Conservation (phyloP, 352 stramenopile species). For the Phytophthora crassamura region DNA sequence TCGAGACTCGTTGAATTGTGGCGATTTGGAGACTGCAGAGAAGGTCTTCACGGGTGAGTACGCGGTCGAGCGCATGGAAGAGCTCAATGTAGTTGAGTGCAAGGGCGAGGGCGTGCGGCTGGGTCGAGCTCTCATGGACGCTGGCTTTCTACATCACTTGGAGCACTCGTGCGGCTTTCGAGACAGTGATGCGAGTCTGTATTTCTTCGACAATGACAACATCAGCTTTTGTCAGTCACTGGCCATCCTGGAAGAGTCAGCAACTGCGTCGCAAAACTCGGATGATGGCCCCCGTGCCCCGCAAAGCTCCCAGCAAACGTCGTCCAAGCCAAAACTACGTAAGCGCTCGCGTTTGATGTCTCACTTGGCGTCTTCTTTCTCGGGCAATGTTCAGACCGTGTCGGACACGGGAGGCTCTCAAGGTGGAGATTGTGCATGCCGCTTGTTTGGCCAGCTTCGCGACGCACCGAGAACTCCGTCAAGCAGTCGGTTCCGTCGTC, state of each 20-base stretch:
- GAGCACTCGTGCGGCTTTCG: conserved; percentile 42
- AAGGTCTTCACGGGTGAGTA: conserved; percentile 38
- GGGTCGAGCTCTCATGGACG: conserved; percentile 67
- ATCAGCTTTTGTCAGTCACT: conserved; percentile 46
- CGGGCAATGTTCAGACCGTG: conserved; percentile 3
- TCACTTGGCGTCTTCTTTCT: conserved; percentile 23
- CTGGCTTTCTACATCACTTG: conserved; percentile 54
- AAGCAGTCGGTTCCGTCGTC: conserved; percentile 13
- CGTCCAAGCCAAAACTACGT: conserved; percentile 16
- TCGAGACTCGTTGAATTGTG: conserved; percentile 15
- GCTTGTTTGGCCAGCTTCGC: conserved; percentile 18
- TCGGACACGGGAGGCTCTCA: conserved; percentile 4
- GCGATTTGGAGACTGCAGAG: conserved; percentile 1
- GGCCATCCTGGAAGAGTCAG: conserved; percentile 36
- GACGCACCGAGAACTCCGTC: conserved; percentile 6
- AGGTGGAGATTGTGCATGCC: conserved; percentile 16
- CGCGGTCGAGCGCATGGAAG: conserved; percentile 37
- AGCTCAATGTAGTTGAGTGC: conserved; percentile 29
- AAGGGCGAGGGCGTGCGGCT: conserved; percentile 46
- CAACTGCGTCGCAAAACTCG: conserved; percentile 15
- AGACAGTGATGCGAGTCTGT: conserved; percentile 26
- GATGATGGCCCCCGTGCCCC: not conserved
- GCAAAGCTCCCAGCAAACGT: conserved; percentile 8
- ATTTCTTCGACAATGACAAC: conserved; percentile 53
- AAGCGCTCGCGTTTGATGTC: conserved; percentile 26